A percentile compares a stretch with the other conserved stretches of the same genome.
phyloP scores from a whole-genome alignment of 1,284 basidiomycete genomes.

The Vanrija sp. region DNA sequence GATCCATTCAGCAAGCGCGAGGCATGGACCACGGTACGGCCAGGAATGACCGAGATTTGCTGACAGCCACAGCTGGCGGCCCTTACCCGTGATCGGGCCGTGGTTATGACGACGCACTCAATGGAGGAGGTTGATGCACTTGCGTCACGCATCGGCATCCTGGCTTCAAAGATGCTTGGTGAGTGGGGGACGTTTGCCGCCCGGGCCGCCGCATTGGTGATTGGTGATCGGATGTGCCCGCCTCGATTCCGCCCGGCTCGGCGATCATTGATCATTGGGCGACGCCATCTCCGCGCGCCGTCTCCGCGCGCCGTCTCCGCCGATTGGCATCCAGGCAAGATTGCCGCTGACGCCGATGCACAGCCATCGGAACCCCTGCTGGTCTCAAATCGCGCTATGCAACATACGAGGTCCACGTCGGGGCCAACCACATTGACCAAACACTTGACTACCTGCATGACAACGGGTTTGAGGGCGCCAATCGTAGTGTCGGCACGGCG shows the following conservation, averaged over 20 bases:
- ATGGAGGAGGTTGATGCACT: slow-evolving; percentile 80
- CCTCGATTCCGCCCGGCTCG: too few species aligned
- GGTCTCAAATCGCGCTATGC: slow-evolving; percentile 63
- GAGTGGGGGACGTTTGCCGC: slow-evolving; percentile 20
- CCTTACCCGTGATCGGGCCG: slow-evolving; percentile 46
- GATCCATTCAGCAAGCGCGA: slow-evolving; percentile 78
- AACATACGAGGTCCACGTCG: slow-evolving; percentile 73
- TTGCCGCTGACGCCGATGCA: not conserved
- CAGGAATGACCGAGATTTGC: not conserved
- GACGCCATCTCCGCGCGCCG: too few species aligned
- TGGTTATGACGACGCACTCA: slow-evolving; percentile 57
- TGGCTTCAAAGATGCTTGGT: slow-evolving; percentile 66
- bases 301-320: too few species aligned
- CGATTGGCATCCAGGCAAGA: too few species aligned
- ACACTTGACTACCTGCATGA: slow-evolving; percentile 62
- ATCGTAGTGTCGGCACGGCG: slow-evolving; percentile 21
- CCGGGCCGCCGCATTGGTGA: too few species aligned
- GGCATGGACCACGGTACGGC: slow-evolving; percentile 68
- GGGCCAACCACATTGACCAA: slow-evolving; percentile 57
- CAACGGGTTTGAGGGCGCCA: slow-evolving; percentile 57
- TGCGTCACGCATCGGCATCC: slow-evolving; percentile 66
- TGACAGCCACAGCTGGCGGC: slow-evolving; percentile 55
- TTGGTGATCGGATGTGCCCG: too few species aligned
- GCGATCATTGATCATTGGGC: too few species aligned
- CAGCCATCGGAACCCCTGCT: slow-evolving; percentile 60